A percentile compares a stretch with the other conserved stretches of the same genome.
Conservation (phyloP, 1,139 yeast species). For the Geotrichum aggregatum region DNA sequence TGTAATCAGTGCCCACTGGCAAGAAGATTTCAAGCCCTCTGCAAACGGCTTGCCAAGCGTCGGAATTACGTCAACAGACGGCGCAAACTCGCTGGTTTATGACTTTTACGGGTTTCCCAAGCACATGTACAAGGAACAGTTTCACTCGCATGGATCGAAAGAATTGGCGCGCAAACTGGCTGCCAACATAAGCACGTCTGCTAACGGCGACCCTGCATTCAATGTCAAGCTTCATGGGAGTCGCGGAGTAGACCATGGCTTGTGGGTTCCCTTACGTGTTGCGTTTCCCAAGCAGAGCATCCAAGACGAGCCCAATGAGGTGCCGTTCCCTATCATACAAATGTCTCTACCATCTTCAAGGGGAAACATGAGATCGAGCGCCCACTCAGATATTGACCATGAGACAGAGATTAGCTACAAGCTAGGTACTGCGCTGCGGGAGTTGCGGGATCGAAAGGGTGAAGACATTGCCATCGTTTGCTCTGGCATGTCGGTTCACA, state of each 20-base stretch:
- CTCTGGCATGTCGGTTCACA: conserved; percentile 80
- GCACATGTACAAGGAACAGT: conserved; percentile 58
- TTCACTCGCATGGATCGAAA: conserved; percentile 48
- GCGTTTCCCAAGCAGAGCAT: conserved; percentile 49
- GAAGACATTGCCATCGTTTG: conserved; percentile 52
- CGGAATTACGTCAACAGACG: conserved; percentile 22
- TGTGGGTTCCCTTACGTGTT: conserved; percentile 73
- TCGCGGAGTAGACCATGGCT: conserved; percentile 78
- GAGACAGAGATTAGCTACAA: conserved; percentile 47
- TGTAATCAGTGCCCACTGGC: conserved; percentile 74
- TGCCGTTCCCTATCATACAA: conserved; percentile 55
- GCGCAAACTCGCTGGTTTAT: conserved; percentile 46
- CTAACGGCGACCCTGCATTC: conserved; percentile 41
- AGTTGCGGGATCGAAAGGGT: conserved; percentile 43
- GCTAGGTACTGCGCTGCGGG: conserved; percentile 53
- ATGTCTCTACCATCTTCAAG: conserved; percentile 49
- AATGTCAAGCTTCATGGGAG: conserved; percentile 42
- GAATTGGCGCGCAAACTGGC: conserved; percentile 47
- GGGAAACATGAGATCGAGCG: conserved; percentile 10
- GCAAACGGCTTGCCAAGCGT: conserved; percentile 15
- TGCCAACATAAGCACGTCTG: conserved; percentile 36
- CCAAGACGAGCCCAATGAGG: conserved; percentile 26
- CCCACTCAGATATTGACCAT: conserved; percentile 21
- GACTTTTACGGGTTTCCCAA: conserved; percentile 72
- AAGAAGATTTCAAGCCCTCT: conserved; percentile 38